Conservation (phyloP, 2,329 filamentous ascomycete genomes). For the Simplicillium aogashimaense region DNA sequence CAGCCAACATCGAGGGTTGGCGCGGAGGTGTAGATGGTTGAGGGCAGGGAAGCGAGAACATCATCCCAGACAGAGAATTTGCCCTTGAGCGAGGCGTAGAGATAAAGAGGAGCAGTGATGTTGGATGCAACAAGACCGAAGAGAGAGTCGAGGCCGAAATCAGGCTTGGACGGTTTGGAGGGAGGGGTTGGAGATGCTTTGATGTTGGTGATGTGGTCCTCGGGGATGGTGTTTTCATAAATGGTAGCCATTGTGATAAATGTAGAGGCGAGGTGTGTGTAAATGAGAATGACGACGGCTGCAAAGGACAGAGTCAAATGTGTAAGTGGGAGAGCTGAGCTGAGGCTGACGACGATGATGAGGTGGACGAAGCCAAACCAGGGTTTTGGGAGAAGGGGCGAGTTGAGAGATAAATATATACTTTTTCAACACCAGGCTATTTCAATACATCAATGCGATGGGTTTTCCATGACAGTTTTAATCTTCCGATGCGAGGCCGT, state of each 20-base stretch:
- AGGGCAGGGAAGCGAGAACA: constrained; percentile 4
- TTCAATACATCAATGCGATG: too few species aligned
- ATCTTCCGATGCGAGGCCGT: too few species aligned
- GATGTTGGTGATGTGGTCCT: constrained; percentile 7
- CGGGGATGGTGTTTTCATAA: constrained; percentile 3
- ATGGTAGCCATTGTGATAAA: neutral
- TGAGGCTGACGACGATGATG: too few species aligned
- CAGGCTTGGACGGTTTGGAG: constrained; percentile 2
- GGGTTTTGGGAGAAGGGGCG: too few species aligned
- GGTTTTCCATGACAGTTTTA: too few species aligned
- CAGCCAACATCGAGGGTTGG: constrained; percentile 10
- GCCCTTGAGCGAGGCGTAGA: constrained; percentile 9
- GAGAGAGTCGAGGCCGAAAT: constrained; percentile 8
- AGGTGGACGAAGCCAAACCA: too few species aligned
- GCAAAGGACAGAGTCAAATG: too few species aligned
- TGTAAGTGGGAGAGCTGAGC: too few species aligned
- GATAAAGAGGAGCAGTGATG: constrained; percentile 8
- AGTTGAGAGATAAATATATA: too few species aligned
- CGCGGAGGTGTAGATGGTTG: constrained; percentile 1
- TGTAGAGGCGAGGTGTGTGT: too few species aligned
- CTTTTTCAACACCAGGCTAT: too few species aligned
- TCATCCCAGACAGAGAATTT: constrained; percentile 10
- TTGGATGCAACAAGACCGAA: constrained; percentile 6
- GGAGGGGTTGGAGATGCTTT: neutral
- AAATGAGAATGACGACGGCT: too few species aligned